phyloP scores from a whole-genome alignment of 2,329 filamentous ascomycete genomes.

The Diplodia corticola region DNA sequence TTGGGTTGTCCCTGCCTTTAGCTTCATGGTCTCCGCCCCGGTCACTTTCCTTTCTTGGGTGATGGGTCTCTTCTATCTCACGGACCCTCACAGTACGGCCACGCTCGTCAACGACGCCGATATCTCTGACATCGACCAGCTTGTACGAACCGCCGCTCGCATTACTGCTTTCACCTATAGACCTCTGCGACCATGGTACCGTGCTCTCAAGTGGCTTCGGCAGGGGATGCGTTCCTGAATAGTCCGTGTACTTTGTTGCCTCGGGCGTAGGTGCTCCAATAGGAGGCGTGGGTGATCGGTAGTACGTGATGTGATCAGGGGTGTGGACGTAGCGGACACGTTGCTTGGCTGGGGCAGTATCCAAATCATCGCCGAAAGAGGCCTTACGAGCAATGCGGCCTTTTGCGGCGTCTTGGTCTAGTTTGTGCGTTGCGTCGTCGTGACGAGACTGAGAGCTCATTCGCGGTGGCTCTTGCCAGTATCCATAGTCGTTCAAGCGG shows the following conservation, averaged over 20 bases:
- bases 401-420: neutral
- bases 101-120: neutral
- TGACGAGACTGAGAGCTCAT: neutral
- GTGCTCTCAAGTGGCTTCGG: neutral
- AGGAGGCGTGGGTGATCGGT: conserved; percentile 4
- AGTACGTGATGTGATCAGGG: conserved; percentile 11
- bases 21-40: neutral
- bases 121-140: conserved; percentile 13
- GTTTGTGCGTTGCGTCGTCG: neutral
- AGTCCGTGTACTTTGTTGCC: neutral
- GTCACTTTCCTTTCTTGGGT: neutral
- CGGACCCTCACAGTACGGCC: neutral
- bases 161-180: neutral
- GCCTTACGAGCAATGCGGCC: conserved; percentile 1
- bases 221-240: neutral
- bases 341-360: neutral
- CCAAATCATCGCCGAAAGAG: neutral
- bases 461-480: conserved; percentile 13
- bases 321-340: neutral
- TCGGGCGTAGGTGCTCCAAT: neutral
- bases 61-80: conserved; percentile 18
- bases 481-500: conserved; percentile 14
- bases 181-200: neutral
- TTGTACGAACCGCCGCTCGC: conserved; percentile 8
- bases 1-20: neutral